Base-by-base conservation (phyloP, 805 yeast species). In the Candida easanensis region DNA sequence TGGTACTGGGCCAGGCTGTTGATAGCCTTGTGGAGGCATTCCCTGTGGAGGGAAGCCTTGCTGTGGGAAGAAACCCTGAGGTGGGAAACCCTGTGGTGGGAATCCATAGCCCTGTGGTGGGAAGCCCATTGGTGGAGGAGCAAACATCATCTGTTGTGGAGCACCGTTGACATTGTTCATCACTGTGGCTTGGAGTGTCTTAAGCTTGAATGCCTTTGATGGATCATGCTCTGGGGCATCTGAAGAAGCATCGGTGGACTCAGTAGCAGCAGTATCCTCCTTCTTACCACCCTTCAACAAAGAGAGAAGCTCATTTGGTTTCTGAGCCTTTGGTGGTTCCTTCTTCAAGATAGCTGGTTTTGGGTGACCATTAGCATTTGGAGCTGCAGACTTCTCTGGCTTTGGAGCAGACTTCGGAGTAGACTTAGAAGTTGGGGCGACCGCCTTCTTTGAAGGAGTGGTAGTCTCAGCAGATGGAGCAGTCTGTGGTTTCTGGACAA, bases 261-360 rank as follows among this genome's bases (percentile, higher is more conserved):
- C 37, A 11, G 25, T 15, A 17, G 51, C 44, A 21, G 64, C 63
- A 2, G 62, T 60, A 50, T 73, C 69, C 47, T 38, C 42, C 5
- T 33, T 33, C 33, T 45, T 48, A n/a, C 48, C 47, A 21, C 65
- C 65, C 51, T 74, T 73, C 46, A 77, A 66, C 42, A 71, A 57
- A 8, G 69, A 63, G 44, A 77, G 58, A 21, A 77, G 60, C 37
- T 74, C 80, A 40, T 69, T 68, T 5, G 70, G 36, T 58, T 52
- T 64, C 58, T 53, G 20, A 11, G 34, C 19, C 26, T 21, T 30
- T 31, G 36, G 33, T 14, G 39, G 30, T 13, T 11, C 8, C 18
- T 40, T 39, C 26, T 33, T 28, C 36, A 17, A 17, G 4, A 43
- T 15, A 20, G 19, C 39, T 28, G 33, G 36, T 38, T 43, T 38